Base-by-base conservation (phyloP, 1,284 basidiomycete genomes). In the Leccinum subspadiceum region DNA sequence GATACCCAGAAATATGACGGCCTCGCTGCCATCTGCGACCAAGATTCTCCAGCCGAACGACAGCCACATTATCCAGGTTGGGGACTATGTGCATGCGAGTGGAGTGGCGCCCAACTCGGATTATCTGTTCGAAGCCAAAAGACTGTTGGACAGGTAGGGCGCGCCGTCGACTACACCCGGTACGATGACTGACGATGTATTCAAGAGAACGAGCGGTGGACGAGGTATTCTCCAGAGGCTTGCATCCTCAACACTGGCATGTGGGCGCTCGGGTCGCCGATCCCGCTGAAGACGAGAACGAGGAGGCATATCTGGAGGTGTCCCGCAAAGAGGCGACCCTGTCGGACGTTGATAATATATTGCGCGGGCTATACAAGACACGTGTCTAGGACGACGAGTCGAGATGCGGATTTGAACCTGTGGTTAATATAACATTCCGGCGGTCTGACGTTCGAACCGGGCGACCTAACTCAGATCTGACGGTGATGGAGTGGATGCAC, bases 211-310 rank as follows among this genome's bases (percentile, higher is more conserved):
- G 24, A 24, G 24, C 24, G 24, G 24, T 24, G 24, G 24, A 24
- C 24, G 24, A 24, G 24, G 24, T 24, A 6, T 92, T 89, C 72
- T 90, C 88, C 31, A 82, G 90, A 29, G 87, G 87, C 12, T 83
- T 88, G 71, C 87, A 84, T 64, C 89, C 89, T 4, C 89, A 91
- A 65, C 82, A 91, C 66, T 92, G 90, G 90, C 84, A 89, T 68
- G 76, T 89, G 35, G 81, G 78, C 7, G 81, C 81, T 65, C 81
- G 82, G 12, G 64, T 67, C 9, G 22, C 67, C 17, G 74, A 75
- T 53, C 57, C 61, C 3, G 70, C 70, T 4, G 65, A 74, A 35
- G 59, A 60, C 35, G 60, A 68, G 44, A 75, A 77, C 20, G 79
- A 80, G 9, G 81, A 83, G 59, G 80, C 85, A 48, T 90, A 83